Evolutionary conservation across 805 yeast genomes (phyloP).

Genomic region (Kluyveromyces dobzhanskii): DNA sequence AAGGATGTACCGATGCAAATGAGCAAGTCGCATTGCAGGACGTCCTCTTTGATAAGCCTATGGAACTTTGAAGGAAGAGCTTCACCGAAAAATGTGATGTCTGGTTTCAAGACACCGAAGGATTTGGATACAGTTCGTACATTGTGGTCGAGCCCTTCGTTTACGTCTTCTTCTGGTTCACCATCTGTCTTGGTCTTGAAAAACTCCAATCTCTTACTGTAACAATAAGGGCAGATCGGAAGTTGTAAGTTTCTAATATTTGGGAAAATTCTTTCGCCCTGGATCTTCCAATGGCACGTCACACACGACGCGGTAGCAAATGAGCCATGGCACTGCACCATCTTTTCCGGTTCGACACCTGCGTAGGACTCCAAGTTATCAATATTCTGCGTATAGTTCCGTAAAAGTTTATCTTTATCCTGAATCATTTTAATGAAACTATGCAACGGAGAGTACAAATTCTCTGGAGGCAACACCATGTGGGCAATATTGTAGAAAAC

Average conservation of each 20-base stretch:
- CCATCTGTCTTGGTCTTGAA: constrained; percentile 18
- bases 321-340: constrained; percentile 89
- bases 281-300: constrained; percentile 58
- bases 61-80: constrained; percentile 67
- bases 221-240: constrained; percentile 68
- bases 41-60: constrained; percentile 48
- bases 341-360: constrained; percentile 55
- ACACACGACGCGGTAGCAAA: constrained; percentile 82
- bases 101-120: constrained; percentile 83
- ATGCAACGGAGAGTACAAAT: constrained; percentile 67
- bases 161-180: constrained; percentile 6
- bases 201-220: constrained; percentile 32
- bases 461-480: constrained; percentile 70
- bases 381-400: constrained; percentile 87
- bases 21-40: constrained; percentile 62
- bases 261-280: constrained; percentile 57
- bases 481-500: constrained; percentile 83
- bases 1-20: constrained; percentile 86
- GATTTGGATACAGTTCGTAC: constrained; percentile 31
- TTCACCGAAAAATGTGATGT: constrained; percentile 88
- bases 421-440: constrained; percentile 66
- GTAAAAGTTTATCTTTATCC: constrained; percentile 65
- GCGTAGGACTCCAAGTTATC: constrained; percentile 81
- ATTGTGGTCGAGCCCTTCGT: neutral
- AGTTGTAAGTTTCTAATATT: constrained; percentile 51